Evolutionary conservation across 108 stramenopile species (phyloP).

Genomic region (Tribonema minus): DNA sequence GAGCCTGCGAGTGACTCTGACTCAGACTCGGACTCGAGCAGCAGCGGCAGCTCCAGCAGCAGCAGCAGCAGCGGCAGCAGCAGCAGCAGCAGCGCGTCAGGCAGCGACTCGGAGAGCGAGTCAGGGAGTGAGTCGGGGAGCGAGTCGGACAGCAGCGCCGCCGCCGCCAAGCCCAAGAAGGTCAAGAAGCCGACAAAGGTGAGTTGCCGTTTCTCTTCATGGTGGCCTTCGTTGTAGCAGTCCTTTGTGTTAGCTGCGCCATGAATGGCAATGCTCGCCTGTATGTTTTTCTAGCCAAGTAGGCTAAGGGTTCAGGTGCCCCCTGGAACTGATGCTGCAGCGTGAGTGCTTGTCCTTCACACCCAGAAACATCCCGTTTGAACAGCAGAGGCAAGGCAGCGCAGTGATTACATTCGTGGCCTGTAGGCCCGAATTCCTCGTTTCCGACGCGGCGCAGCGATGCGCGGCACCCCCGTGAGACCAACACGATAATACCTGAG

Average conservation of each 20-base stretch:
- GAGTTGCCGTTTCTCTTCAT: slow-evolving; percentile 11
- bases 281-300: background rate
- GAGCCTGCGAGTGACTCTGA: slow-evolving; percentile 1
- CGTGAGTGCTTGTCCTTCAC: background rate
- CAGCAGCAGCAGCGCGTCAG: slow-evolving; percentile 43
- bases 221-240: slow-evolving; percentile 5
- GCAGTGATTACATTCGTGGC: slow-evolving; percentile 67
- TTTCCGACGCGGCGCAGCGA: slow-evolving; percentile 72
- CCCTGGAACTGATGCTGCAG: background rate
- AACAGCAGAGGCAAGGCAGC: slow-evolving; percentile 17
- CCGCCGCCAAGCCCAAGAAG: slow-evolving; percentile 24
- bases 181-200: slow-evolving; percentile 50
- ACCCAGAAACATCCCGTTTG: background rate
- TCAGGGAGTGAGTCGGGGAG: too few species aligned
- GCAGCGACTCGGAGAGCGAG: too few species aligned
- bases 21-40: background rate
- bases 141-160: slow-evolving; percentile 29
- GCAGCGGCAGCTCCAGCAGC: slow-evolving; percentile 1
- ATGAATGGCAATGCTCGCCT: too few species aligned
- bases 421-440: slow-evolving; percentile 83
- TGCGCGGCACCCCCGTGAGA: slow-evolving; percentile 66
- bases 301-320: slow-evolving; percentile 33
- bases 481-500: slow-evolving; percentile 51
- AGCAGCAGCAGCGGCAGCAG: background rate
- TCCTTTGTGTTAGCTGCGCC: background rate